Evolutionary conservation across 345 rosid species (phyloP).

Genomic region (Nephelium lappaceum): DNA sequence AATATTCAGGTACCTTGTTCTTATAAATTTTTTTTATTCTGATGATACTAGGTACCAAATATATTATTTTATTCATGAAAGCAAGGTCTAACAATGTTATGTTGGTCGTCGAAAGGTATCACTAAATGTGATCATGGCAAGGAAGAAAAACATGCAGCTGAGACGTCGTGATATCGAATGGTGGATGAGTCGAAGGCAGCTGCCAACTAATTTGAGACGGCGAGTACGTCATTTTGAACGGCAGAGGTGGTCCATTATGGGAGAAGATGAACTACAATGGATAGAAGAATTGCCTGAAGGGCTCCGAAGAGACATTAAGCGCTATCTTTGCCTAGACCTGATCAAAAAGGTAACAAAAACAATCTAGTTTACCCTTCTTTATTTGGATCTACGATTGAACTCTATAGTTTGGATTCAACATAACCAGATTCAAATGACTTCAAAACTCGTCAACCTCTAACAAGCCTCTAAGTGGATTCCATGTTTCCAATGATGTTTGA

Average conservation of each 20-base stretch:
- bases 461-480: neutral
- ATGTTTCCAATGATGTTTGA: too few relatives aligned
- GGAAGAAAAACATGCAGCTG: conserved; percentile 80
- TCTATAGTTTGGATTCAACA: neutral
- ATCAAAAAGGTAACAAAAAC: conserved; percentile 59
- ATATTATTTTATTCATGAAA: neutral
- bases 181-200: conserved; percentile 95
- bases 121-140: conserved; percentile 72
- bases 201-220: conserved; percentile 72
- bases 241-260: conserved; percentile 73
- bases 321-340: conserved; percentile 83
- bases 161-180: conserved; percentile 80
- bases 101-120: conserved; percentile 48
- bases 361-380: neutral
- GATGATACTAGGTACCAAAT: neutral
- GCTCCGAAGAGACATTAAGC: conserved; percentile 83
- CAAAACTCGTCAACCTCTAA: neutral
- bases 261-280: conserved; percentile 72
- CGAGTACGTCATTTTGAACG: conserved; percentile 79
- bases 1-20: conserved; percentile 69
- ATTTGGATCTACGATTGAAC: neutral
- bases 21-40: too few relatives aligned
- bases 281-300: conserved; percentile 84
- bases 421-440: neutral
- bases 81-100: neutral